Base-by-base conservation (phyloP, 495 filamentous ascomycete genomes). In the Annulohypoxylon bovei region DNA sequence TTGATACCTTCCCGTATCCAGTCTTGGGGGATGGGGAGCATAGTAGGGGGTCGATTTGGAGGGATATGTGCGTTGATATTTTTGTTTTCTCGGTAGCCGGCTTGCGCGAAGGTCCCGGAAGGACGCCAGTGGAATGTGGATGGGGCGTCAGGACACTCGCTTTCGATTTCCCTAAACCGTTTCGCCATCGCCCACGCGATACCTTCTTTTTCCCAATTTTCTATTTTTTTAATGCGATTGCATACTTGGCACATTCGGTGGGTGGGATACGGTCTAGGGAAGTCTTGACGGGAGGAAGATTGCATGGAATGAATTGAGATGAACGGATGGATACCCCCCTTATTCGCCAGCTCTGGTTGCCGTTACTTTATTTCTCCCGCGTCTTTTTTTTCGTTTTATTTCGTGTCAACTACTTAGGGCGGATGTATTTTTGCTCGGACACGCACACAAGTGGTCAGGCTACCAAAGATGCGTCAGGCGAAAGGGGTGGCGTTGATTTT, bases 261-360 rank as follows among this genome's bases (percentile, higher is more conserved):
- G 72, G 62, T 67, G 65, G 70, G 55, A 65, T 42, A 68, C 30
- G 70, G 70, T 54, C 46, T 49, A 65, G 64, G 69, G 64, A 67
- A 63, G 69, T 54, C 53, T 65, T 65, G 73, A 70, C 25, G 61
- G 70, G 70, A 71, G 70, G 64, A 77, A 77, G 75, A 77, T 67
- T 77, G 75, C 75, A 77, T 73, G 75, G 72, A 71, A 68, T 73
- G 75, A 75, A 75, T 73, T 63, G 75, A 72, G 72, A 77, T 44
- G 57, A 73, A 75, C 56, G 72, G 75, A 75, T 70, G 75, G 75
- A 77, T 77, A 75, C 75, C 75, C 75, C 75, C 70, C 65, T 65
- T 68, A 73, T 74, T 75, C 74, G 62, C 70, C 70, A 71, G 62
- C 54, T 67, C 70, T 75, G 59, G 65, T 70, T 62, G 58, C 58